Percentiles rank a stretch among this genome's conserved stretches.
Conservation (phyloP, 371 early-diverging fungal species). For the Saksenaea oblongispora region DNA sequence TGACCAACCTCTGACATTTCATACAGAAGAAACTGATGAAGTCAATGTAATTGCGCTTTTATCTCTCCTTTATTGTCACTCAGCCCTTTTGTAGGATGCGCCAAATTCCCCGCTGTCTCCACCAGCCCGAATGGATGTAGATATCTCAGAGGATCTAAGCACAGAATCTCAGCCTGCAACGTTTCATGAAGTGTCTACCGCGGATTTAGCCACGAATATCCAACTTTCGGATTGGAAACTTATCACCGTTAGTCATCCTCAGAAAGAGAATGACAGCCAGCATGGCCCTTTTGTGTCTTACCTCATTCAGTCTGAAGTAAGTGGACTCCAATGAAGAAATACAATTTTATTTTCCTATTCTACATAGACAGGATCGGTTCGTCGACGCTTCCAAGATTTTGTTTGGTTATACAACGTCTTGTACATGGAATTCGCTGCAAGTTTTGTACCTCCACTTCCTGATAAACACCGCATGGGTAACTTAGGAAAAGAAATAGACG, state of each 20-base stretch:
- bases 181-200: neutral
- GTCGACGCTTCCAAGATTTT: constrained; percentile 94
- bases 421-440: constrained; percentile 72
- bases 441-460: constrained; percentile 91
- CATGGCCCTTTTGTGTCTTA: constrained; percentile 85
- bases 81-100: neutral
- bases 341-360: neutral
- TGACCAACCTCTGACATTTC: neutral
- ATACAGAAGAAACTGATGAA: neutral
- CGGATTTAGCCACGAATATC: neutral
- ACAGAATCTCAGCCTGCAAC: neutral
- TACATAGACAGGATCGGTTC: constrained; percentile 43
- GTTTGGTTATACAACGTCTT: constrained; percentile 83
- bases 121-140: neutral
- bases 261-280: constrained; percentile 87
- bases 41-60: neutral
- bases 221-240: neutral
- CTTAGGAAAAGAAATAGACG: constrained; percentile 2
- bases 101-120: neutral
- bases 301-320: constrained; percentile 73
- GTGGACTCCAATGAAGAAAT: neutral
- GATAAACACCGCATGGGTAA: constrained; percentile 89
- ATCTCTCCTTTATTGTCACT: neutral
- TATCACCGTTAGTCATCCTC: constrained; percentile 70
- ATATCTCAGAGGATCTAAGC: neutral